Evolutionary conservation across 306 rosid genomes (phyloP).

Genomic region (Sphenostylis stenocarpa): DNA sequence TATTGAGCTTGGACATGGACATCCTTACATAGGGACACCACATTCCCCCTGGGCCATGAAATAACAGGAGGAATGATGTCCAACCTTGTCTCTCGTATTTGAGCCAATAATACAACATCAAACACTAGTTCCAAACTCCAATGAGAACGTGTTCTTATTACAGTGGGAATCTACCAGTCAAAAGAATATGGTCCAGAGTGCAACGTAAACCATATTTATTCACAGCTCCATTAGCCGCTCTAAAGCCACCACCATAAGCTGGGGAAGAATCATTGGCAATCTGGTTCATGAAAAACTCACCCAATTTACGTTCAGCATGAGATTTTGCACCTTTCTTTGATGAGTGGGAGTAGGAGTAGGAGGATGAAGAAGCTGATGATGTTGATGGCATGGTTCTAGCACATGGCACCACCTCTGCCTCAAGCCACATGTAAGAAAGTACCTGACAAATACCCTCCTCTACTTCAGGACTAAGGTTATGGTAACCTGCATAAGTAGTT

Average conservation of each 20-base stretch:
- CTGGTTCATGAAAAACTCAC: slow-evolving; percentile 86
- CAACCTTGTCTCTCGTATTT: slow-evolving; percentile 19
- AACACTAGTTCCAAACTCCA: slow-evolving; percentile 7
- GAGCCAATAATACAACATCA: slow-evolving; percentile 24
- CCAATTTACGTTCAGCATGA: slow-evolving; percentile 64
- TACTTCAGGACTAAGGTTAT: slow-evolving; percentile 68
- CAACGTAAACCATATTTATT: slow-evolving; percentile 64
- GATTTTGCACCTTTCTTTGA: slow-evolving; percentile 84
- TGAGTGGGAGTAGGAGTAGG: slow-evolving; percentile 33
- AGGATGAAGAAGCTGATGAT: slow-evolving; percentile 43
- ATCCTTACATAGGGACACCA: slow-evolving; percentile 22
- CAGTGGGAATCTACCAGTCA: slow-evolving; percentile 75
- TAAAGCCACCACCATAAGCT: slow-evolving; percentile 87
- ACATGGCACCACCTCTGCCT: slow-evolving; percentile 81
- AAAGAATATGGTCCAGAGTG: slow-evolving; percentile 74
- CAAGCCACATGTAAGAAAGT: slow-evolving; percentile 96
- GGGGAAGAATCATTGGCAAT: slow-evolving; percentile 79
- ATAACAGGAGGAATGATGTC: slow-evolving; percentile 29
- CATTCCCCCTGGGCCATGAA: slow-evolving; percentile 19
- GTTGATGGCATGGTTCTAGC: slow-evolving; percentile 61
- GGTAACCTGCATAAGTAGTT: slow-evolving; percentile 58
- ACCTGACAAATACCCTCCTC: slow-evolving; percentile 98
- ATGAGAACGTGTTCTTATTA: slow-evolving; percentile 28
- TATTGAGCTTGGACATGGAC: slow-evolving; percentile 37
- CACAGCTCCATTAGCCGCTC: slow-evolving; percentile 81